phyloP scores from a whole-genome alignment of 306 rosid species.

The Cicer pinnatifidum region DNA sequence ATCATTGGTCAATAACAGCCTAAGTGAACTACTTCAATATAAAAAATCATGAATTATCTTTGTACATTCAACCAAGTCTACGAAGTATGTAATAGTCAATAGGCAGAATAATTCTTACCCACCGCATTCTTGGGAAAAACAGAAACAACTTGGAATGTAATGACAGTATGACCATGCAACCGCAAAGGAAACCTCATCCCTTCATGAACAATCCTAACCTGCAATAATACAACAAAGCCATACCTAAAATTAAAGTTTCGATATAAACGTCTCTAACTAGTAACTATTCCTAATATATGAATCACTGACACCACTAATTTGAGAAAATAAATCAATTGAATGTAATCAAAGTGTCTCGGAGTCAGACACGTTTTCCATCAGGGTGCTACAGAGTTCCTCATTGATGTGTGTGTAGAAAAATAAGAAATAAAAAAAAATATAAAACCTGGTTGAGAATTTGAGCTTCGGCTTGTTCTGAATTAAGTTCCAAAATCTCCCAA shows the following conservation, averaged over 20 bases:
- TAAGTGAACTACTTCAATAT: neutral
- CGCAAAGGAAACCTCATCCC: constrained; percentile 92
- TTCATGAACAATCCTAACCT: constrained; percentile 88
- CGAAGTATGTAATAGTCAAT: constrained; percentile 30
- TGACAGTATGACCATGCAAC: constrained; percentile 77
- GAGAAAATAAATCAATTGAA: too few species aligned
- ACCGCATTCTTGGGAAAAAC: constrained; percentile 81
- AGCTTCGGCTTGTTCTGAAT: constrained; percentile 81
- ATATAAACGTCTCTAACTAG: too few species aligned
- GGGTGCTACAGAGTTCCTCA: too few species aligned
- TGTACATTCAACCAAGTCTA: constrained; percentile 7
- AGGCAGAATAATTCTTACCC: constrained; percentile 73
- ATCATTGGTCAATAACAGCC: constrained; percentile 8
- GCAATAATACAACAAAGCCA: neutral
- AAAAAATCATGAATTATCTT: constrained; percentile 15
- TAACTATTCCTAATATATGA: too few species aligned
- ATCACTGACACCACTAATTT: too few species aligned
- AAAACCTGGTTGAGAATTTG: constrained; percentile 78
- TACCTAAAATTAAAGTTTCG: too few species aligned
- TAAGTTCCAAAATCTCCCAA: constrained; percentile 94
- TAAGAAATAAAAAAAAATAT: too few species aligned
- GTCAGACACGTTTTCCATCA: too few species aligned
- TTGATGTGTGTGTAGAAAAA: too few species aligned
- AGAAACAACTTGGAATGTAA: constrained; percentile 74
- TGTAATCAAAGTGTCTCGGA: too few species aligned